Conservation (phyloP, 139 green algal species). For the Yamagishiella unicocca region DNA sequence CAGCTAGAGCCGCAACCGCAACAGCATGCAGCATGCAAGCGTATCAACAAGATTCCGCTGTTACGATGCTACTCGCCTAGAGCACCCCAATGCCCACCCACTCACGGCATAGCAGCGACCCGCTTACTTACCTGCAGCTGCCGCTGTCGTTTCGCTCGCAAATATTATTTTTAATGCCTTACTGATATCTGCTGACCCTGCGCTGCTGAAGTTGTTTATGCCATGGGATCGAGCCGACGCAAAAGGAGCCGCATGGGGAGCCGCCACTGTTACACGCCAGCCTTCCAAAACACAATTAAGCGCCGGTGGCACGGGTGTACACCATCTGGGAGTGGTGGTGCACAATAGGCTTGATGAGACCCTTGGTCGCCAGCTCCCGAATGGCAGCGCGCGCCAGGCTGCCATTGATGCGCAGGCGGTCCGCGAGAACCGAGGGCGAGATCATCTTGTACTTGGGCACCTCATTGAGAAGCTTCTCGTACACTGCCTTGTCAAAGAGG, state of each 20-base stretch:
- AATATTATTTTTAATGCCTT: too few species aligned
- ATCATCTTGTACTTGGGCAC: slow-evolving; percentile 99
- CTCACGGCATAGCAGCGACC: too few species aligned
- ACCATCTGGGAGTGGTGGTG: slow-evolving; percentile 90
- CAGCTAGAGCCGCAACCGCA: too few species aligned
- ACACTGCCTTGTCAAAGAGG: slow-evolving; percentile 97
- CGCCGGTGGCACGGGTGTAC: slow-evolving; percentile 92
- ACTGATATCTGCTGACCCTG: not conserved
- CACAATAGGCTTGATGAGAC: slow-evolving; percentile 89
- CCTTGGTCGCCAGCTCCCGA: slow-evolving; percentile 86
- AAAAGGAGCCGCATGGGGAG: not conserved
- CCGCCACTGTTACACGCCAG: slow-evolving; percentile 40
- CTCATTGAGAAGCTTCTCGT: slow-evolving; percentile 97
- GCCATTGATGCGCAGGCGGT: slow-evolving; percentile 84
- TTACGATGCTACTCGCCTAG: too few species aligned
- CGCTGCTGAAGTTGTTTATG: not conserved
- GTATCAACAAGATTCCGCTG: too few species aligned
- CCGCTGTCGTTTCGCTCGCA: too few species aligned
- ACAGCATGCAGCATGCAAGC: too few species aligned
- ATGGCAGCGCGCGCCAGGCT: slow-evolving; percentile 93
- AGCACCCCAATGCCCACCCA: too few species aligned
- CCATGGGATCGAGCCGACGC: not conserved
- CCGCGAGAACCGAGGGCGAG: slow-evolving; percentile 86
- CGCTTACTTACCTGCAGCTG: too few species aligned
- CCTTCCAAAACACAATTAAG: slow-evolving; percentile 49